These are phyloP conservation scores for Colletotrichum phormii DNA, from an alignment of 2,329 filamentous ascomycete genomes.

Conservation along the genomic window DNA sequence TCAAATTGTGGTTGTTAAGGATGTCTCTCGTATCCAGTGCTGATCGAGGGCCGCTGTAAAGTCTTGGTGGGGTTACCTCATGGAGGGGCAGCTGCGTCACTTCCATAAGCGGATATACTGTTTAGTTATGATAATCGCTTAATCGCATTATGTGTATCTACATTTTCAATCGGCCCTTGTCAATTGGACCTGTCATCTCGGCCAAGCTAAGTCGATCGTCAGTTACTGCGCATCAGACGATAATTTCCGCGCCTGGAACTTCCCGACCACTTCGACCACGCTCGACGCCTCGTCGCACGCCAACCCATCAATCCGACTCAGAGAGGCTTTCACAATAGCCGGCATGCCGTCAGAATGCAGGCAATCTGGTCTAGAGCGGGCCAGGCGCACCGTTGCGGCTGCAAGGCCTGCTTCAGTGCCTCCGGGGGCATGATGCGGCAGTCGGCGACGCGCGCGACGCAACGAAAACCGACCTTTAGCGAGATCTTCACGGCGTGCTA, in stretches of 20 bases:
- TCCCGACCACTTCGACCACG: slow-evolving; percentile 3
- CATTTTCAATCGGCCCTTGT: slow-evolving; percentile 2
- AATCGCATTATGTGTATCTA: neutral
- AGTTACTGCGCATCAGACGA: slow-evolving; percentile 21
- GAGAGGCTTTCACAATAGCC: slow-evolving; percentile 32
- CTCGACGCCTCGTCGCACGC: neutral
- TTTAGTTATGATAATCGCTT: neutral
- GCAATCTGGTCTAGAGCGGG: slow-evolving; percentile 75
- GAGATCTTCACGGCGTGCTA: slow-evolving; percentile 75
- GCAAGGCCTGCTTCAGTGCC: slow-evolving; percentile 68
- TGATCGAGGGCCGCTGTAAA: slow-evolving; percentile 6
- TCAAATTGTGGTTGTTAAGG: neutral
- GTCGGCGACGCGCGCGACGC: slow-evolving; percentile 60
- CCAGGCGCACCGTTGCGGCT: slow-evolving; percentile 73
- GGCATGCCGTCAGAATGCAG: slow-evolving; percentile 68
- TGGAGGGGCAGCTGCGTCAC: slow-evolving; percentile 35
- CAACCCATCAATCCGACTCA: slow-evolving; percentile 23
- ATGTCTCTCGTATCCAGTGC: neutral
- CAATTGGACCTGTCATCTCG: slow-evolving; percentile 19
- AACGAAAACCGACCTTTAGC: slow-evolving; percentile 61
- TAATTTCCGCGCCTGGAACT: slow-evolving; percentile 11
- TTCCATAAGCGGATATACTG: slow-evolving; percentile 7
- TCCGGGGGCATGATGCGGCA: slow-evolving; percentile 61
- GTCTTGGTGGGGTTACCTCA: slow-evolving; percentile 25
- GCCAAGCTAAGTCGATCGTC: neutral